A percentile compares a stretch with the other conserved stretches of the same genome.
Conservation (phyloP, 305 asterid genomes). For the Withania somnifera region DNA sequence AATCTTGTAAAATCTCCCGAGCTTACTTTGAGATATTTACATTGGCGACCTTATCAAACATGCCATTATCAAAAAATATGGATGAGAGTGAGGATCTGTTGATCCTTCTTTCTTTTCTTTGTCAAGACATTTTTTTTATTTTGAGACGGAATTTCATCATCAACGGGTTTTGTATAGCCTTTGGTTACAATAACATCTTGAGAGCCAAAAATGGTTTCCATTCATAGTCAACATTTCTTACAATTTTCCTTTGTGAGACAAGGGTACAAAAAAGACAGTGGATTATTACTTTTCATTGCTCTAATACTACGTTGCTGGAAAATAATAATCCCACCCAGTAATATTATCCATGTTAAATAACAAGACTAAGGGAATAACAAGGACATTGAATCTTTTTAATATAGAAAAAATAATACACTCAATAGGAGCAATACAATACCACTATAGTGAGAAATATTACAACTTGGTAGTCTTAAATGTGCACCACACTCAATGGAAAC, state of each 20-base stretch:
- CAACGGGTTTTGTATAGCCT: background rate
- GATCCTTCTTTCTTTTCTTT: background rate
- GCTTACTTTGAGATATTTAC: background rate
- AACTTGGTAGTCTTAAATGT: background rate
- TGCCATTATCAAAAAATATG: background rate
- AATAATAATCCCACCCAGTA: background rate
- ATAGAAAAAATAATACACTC: background rate
- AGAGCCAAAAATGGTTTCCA: background rate
- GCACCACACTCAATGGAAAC: background rate
- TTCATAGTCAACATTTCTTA: background rate
- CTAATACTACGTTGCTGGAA: background rate
- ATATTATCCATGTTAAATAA: background rate
- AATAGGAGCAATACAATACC: background rate
- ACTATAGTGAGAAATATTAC: background rate
- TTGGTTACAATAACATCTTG: background rate
- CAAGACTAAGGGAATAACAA: background rate
- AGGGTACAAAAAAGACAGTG: background rate
- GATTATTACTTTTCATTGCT: background rate
- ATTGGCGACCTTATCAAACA: background rate
- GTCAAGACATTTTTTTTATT: background rate
- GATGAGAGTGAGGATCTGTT: background rate
- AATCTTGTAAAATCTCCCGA: background rate
- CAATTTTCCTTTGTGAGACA: background rate
- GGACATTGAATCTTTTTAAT: background rate
- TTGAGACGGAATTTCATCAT: background rate